phyloP scores from a whole-genome alignment of 805 yeast species.

The Grigorovia humatica region DNA sequence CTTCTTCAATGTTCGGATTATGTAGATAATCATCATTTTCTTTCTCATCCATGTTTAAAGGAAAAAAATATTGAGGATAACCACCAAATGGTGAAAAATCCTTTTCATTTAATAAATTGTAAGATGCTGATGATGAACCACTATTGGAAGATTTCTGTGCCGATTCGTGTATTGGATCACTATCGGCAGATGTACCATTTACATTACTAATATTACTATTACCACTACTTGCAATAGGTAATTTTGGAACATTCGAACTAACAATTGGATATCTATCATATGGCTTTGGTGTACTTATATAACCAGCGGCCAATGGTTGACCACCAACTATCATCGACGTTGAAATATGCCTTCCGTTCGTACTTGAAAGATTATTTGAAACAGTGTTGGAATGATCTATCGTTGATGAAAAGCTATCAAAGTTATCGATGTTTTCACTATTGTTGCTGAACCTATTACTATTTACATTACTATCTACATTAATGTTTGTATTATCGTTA shows the following conservation, averaged over 20 bases:
- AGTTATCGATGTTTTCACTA: slow-evolving; percentile 2
- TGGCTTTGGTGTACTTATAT: slow-evolving; percentile 38
- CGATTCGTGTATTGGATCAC: not conserved
- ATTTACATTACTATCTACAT: no score
- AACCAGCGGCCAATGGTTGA: slow-evolving; percentile 4
- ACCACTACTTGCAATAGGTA: not conserved
- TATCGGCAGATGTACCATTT: not conserved
- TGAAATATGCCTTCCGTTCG: not conserved
- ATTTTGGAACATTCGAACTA: slow-evolving; percentile 34
- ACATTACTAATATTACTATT: not conserved
- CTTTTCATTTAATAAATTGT: slow-evolving; percentile 42
- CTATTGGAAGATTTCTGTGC: not conserved
- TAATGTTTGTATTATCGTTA: not conserved
- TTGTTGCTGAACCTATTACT: not conserved
- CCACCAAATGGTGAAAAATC: slow-evolving; percentile 93
- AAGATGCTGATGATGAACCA: slow-evolving; percentile 12
- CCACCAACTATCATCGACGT: not conserved
- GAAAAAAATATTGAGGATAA: slow-evolving; percentile 91
- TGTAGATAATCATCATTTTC: slow-evolving; percentile 93
- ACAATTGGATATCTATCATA: slow-evolving; percentile 60
- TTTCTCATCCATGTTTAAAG: slow-evolving; percentile 81
- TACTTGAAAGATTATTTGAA: slow-evolving; percentile 5
- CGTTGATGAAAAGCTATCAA: slow-evolving; percentile 2
- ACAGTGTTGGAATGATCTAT: slow-evolving; percentile 3
- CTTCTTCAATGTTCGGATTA: slow-evolving; percentile 92